These are phyloP conservation scores for Cymbidium sinense DNA, from an alignment of 106 monocot species.

Conservation along the genomic window DNA sequence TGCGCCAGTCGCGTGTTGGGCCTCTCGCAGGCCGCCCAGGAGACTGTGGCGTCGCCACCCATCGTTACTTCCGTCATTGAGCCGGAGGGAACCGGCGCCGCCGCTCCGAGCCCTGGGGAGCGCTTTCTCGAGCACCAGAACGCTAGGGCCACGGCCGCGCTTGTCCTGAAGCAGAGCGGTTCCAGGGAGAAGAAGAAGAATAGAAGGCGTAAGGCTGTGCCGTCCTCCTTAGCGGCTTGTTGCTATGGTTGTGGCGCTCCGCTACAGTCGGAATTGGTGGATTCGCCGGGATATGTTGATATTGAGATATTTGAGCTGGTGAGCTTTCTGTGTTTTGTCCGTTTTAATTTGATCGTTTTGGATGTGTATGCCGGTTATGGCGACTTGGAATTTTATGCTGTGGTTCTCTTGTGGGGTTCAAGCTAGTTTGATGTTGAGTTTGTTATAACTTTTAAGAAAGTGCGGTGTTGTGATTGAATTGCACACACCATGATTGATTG, in stretches of 20 bases:
- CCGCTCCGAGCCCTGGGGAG: slow-evolving; percentile 84
- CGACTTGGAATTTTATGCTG: too few relatives aligned
- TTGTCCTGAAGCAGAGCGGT: slow-evolving; percentile 37
- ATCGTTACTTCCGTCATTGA: slow-evolving; percentile 16
- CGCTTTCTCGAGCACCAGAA: slow-evolving; percentile 59
- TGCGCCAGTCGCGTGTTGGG: slow-evolving; percentile 19
- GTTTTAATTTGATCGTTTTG: neutral
- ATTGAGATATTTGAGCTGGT: slow-evolving; percentile 74
- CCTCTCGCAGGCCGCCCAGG: slow-evolving; percentile 11
- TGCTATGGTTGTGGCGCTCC: slow-evolving; percentile 97
- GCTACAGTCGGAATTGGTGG: slow-evolving; percentile 51
- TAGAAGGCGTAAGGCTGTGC: slow-evolving; percentile 10
- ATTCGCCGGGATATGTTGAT: slow-evolving; percentile 84
- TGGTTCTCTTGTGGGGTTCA: too few relatives aligned
- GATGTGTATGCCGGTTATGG: neutral
- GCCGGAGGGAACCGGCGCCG: slow-evolving; percentile 67
- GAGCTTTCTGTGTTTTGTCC: slow-evolving; percentile 7
- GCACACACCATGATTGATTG: too few relatives aligned
- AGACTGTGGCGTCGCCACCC: neutral
- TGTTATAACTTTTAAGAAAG: too few relatives aligned
- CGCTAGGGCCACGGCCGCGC: slow-evolving; percentile 26
- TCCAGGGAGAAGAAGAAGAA: slow-evolving; percentile 30
- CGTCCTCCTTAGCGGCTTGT: slow-evolving; percentile 23
- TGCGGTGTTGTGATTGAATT: too few relatives aligned
- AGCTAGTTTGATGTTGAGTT: too few relatives aligned